Evolutionary conservation across 805 yeast genomes (phyloP), one percentile per base, ranked within the genome.

Genomic region (Candida odintsovae): DNA sequence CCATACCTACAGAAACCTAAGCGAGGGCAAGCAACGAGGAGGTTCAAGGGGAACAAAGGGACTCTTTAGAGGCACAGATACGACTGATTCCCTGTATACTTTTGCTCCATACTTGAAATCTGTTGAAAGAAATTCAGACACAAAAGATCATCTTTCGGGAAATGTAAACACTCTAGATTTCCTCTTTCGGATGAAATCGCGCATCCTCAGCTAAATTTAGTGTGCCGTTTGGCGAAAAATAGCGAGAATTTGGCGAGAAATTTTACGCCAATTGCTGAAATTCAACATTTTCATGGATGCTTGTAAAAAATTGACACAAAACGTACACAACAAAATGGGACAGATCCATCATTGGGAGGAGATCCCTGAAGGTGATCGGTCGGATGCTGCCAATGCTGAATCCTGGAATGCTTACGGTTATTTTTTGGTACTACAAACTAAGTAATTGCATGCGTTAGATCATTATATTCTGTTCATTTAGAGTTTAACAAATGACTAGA

Each of bases 401-500:
- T n/a, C n/a, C n/a, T n/a, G n/a, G n/a, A n/a, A n/a, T n/a, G n/a
- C n/a, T n/a, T n/a, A n/a, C n/a, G n/a, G n/a, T n/a, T n/a, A n/a
- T n/a, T n/a, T n/a, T n/a, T n/a, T n/a, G n/a, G n/a, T n/a, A 33
- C 20, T 33, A 33, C 36, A 33, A 16, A 10, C 6, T 16, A 3
- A 3, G 18, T 15, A 6, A 5, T 33, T 18, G 3, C 3, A 33
- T 33, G 36, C 36, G 12, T 33, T 9, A 33, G 36, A 16, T 33
- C 36, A 33, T 16, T 9, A 33, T 16, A 11, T 16, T 15, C 35
- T 29, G 18, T 33, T 33, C 20, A n/a, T 16, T 4, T 16, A 33
- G 18, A 16, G 6, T 49, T 40, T 25, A 48, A 38, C 29, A 69
- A 47, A 54, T 70, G 72, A 6, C 57, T 50, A 1, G 83, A 67